Evolutionary conservation across 805 yeast genomes (phyloP).

Genomic region (Spathaspora passalidarum): DNA sequence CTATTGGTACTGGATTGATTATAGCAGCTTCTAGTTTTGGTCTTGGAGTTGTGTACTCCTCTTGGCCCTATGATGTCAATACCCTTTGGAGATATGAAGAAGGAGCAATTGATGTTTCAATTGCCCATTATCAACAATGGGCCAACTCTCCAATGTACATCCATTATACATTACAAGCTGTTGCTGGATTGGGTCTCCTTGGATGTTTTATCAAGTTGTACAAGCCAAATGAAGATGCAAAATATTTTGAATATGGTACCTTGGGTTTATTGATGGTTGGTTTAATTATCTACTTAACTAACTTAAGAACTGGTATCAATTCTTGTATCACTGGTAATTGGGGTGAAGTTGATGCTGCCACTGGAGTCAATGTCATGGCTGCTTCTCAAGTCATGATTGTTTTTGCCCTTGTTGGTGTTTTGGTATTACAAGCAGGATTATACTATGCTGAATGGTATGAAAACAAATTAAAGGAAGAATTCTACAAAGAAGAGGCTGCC

Average conservation of each 20-base stretch:
- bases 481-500: slow-evolving; percentile 26
- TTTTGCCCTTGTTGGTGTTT: slow-evolving; percentile 70
- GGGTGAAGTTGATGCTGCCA: slow-evolving; percentile 88
- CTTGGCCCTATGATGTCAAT: slow-evolving; percentile 77
- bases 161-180: slow-evolving; percentile 59
- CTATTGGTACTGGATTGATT: slow-evolving; percentile 42
- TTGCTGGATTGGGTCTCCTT: slow-evolving; percentile 60
- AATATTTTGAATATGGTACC: slow-evolving; percentile 87
- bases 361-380: slow-evolving; percentile 89
- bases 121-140: slow-evolving; percentile 74
- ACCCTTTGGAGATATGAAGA: slow-evolving; percentile 62
- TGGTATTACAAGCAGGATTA: slow-evolving; percentile 82
- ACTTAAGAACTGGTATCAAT: slow-evolving; percentile 75
- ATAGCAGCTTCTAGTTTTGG: slow-evolving; percentile 67
- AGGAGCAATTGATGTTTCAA: slow-evolving; percentile 56
- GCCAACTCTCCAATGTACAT: slow-evolving; percentile 59
- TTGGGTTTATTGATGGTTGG: slow-evolving; percentile 70
- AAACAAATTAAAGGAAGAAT: slow-evolving; percentile 29
- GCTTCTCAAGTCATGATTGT: slow-evolving; percentile 81
- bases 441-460: slow-evolving; percentile 78
- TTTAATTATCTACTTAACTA: slow-evolving; percentile 78
- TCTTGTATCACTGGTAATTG: slow-evolving; percentile 71
- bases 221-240: slow-evolving; percentile 82
- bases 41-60: slow-evolving; percentile 74
- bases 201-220: slow-evolving; percentile 78